Evolutionary conservation across 768 basidiomycete genomes (phyloP).

Genomic region (Lentinula boryana): DNA sequence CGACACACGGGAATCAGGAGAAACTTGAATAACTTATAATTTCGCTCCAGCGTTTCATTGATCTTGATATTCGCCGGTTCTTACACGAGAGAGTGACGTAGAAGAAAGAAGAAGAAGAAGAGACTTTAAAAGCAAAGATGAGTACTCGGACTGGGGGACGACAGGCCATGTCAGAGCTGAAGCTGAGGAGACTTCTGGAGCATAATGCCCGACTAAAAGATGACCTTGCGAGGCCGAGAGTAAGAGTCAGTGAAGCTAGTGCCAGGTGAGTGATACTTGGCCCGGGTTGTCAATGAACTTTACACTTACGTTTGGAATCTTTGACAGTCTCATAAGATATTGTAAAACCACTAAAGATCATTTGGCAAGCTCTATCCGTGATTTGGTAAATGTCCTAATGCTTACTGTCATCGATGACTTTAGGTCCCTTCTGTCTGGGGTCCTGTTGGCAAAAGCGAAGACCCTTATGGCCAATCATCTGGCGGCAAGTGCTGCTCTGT

Average conservation of each 20-base stretch:
- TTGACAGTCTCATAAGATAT: constrained; percentile 59
- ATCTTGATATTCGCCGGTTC: background rate
- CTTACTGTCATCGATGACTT: background rate
- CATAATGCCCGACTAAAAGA: constrained; percentile 71
- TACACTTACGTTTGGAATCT: background rate
- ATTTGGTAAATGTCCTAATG: constrained; percentile 28
- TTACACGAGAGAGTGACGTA: background rate
- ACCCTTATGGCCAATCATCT: constrained; percentile 70
- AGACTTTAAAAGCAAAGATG: background rate
- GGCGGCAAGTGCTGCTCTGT: constrained; percentile 52
- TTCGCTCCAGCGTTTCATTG: background rate
- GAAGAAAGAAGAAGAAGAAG: background rate
- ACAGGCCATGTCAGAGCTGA: constrained; percentile 90
- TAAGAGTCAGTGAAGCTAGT: constrained; percentile 69
- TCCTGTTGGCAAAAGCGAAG: constrained; percentile 83
- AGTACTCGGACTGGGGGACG: constrained; percentile 5
- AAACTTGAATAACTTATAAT: background rate
- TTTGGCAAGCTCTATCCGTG: constrained; percentile 37
- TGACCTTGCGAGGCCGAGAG: constrained; percentile 65
- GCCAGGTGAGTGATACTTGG: constrained; percentile 40
- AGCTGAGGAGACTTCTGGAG: constrained; percentile 70
- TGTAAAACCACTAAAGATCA: constrained; percentile 72
- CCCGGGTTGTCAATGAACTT: too few relatives aligned
- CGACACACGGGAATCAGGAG: too few relatives aligned
- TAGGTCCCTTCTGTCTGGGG: constrained; percentile 93